A percentile compares a stretch with the other conserved stretches of the same genome.
Evolutionary conservation across 1,284 basidiomycete species (phyloP).

Genomic region (Thecaphora thlaspeos): DNA sequence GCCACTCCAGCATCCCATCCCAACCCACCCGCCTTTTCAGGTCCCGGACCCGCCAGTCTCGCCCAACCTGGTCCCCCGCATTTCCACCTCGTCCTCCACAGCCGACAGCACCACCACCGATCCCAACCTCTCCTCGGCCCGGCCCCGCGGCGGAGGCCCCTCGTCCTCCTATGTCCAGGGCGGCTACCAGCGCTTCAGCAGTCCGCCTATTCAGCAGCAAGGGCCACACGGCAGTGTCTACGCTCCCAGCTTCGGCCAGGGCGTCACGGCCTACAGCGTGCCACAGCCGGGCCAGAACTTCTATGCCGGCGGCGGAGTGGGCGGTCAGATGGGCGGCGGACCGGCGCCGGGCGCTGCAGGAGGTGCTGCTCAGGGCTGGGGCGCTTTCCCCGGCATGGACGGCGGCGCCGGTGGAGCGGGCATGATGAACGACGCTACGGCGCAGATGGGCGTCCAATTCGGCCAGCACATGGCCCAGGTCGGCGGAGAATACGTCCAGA

Average conservation of each 20-base stretch:
- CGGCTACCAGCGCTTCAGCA: conserved; percentile 35
- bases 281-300: not conserved
- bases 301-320: not conserved
- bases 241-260: conserved; percentile 1
- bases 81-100: not conserved
- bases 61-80: conserved; percentile 14
- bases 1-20: conserved; percentile 55
- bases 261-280: not conserved
- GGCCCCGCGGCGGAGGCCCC: conserved; percentile 16
- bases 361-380: conserved; percentile 8
- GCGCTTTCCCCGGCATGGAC: conserved; percentile 13
- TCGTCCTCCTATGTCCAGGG: conserved; percentile 14
- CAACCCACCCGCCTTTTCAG: conserved; percentile 51
- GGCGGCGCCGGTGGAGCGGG: conserved; percentile 11
- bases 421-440: conserved; percentile 81
- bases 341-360: conserved; percentile 4
- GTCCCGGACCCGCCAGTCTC: conserved; percentile 47
- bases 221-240: conserved; percentile 8
- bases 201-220: conserved; percentile 28
- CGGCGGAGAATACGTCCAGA: conserved; percentile 92
- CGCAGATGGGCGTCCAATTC: conserved; percentile 94
- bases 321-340: not conserved
- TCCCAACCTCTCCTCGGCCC: conserved; percentile 26
- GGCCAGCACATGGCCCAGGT: conserved; percentile 87
- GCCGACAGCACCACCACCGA: conserved; percentile 19